Conservation (phyloP, 192 early-diverging fungal species). For the Chytriomyces hyalinus region DNA sequence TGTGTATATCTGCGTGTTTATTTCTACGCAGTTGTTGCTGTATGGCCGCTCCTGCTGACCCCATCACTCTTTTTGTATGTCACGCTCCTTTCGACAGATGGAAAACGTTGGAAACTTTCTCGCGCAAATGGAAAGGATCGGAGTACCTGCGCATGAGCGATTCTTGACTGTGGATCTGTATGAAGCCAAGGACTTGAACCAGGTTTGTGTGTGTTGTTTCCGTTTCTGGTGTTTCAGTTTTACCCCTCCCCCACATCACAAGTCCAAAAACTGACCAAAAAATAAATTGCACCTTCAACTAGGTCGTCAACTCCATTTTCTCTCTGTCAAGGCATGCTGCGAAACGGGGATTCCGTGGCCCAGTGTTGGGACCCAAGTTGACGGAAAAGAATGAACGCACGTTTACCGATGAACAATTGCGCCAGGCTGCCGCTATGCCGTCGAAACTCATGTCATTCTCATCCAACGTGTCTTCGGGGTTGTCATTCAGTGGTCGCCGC, state of each 20-base stretch:
- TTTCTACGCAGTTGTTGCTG: neutral
- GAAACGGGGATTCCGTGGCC: conserved; percentile 53
- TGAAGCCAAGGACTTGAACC: conserved; percentile 72
- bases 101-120: conserved; percentile 49
- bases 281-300: neutral
- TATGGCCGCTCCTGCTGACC: neutral
- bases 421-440: conserved; percentile 46
- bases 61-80: too few relatives aligned
- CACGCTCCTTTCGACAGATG: conserved; percentile 24
- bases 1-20: neutral
- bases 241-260: neutral
- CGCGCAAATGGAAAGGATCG: conserved; percentile 37
- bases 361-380: conserved; percentile 67
- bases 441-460: conserved; percentile 34
- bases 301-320: conserved; percentile 68
- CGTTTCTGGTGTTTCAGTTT: neutral
- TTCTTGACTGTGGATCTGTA: conserved; percentile 80
- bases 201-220: conserved; percentile 40
- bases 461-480: conserved; percentile 6
- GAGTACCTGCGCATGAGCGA: conserved; percentile 67
- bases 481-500: conserved; percentile 31
- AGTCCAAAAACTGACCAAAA: neutral
- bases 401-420: conserved; percentile 63
- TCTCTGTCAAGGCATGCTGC: conserved; percentile 70
- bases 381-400: conserved; percentile 57